Base-by-base conservation (phyloP, 2,329 filamentous ascomycete genomes). In the Penicillium palitans region DNA sequence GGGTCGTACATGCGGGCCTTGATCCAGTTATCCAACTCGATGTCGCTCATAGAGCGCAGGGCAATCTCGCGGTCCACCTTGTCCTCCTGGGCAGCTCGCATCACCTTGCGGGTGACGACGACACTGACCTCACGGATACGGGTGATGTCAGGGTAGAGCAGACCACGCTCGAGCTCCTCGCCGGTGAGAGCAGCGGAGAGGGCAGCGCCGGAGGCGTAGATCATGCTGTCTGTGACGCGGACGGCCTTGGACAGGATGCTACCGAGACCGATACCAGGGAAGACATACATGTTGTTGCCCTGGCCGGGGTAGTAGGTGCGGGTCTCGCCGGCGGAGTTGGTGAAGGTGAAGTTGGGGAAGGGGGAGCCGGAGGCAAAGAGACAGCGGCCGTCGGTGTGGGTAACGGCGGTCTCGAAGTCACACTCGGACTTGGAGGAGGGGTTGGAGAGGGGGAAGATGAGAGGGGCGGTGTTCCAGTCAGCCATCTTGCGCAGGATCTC, bases 361-460 rank as follows among this genome's bases (percentile, higher is more conserved):
- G 95, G 95, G 49, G 92, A 96, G 63, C 95, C 95, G 6, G 92
- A 97, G 51, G 95, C 95, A 72, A 99, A 99, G 74, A 99, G 87
- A 69, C 87, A 92, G 55, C 87, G 90, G 61, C 93, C 93, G 59
- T 98, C 90, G 12, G 93, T 98, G 87, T 93, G 87, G 70, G 87
- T 85, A 70, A 98, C 84, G 17, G 95, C 95, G 72, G 95, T 90
- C 81, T 97, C 93, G 70, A 96, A 98, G 17, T 91, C 96, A 81
- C 95, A 98, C 80, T 99, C 95, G 9, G 93, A 96, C 82, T 98
- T 97, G 79, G 89, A 93, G 52, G 93, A 87, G 50, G 95, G 95
- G 81, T 99, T 98, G 78, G 91, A 96, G 44, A 99, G 87, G 55
- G 93, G 93, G 86, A 99, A 98, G 70, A 97, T 89, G 72, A 96